A percentile compares a stretch with the other conserved stretches of the same genome.
phyloP scores from a whole-genome alignment of 2,329 filamentous ascomycete genomes.

The Cercospora nicotianae region DNA sequence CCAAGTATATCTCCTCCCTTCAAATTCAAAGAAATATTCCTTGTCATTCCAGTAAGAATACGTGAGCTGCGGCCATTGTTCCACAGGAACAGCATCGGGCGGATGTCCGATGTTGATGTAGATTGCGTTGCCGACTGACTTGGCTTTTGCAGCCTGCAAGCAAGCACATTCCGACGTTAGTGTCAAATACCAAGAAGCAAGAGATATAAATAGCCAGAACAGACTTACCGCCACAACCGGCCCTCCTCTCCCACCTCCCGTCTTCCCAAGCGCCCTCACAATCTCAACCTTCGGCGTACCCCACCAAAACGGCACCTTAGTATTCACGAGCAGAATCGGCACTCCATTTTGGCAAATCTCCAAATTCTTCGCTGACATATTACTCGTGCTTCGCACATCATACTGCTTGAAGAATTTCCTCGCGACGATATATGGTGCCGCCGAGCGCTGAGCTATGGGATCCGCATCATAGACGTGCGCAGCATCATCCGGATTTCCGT shows the following conservation, averaged over 20 bases:
- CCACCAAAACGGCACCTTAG: slow-evolving; percentile 5
- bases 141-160: slow-evolving; percentile 4
- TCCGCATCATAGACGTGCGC: neutral
- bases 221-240: slow-evolving; percentile 1
- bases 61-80: slow-evolving; percentile 16
- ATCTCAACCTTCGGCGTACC: slow-evolving; percentile 12
- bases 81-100: slow-evolving; percentile 1
- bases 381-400: slow-evolving; percentile 10
- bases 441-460: neutral
- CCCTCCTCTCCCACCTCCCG: neutral
- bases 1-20: slow-evolving; percentile 14
- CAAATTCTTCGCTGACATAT: slow-evolving; percentile 10
- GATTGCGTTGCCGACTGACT: slow-evolving; percentile 6
- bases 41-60: slow-evolving; percentile 7
- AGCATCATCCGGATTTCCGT: neutral
- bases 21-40: slow-evolving; percentile 6
- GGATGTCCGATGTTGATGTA: slow-evolving; percentile 17
- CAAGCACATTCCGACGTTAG: neutral
- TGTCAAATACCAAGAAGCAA: neutral
- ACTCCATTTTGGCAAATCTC: slow-evolving; percentile 16
- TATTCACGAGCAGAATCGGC: slow-evolving; percentile 9
- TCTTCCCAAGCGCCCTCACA: slow-evolving; percentile 1
- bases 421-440: neutral
- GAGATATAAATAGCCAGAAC: no score
- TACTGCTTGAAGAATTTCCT: slow-evolving; percentile 15